These are phyloP conservation scores for Russula abietina DNA, from an alignment of 768 basidiomycete genomes.

Conservation along the genomic window DNA sequence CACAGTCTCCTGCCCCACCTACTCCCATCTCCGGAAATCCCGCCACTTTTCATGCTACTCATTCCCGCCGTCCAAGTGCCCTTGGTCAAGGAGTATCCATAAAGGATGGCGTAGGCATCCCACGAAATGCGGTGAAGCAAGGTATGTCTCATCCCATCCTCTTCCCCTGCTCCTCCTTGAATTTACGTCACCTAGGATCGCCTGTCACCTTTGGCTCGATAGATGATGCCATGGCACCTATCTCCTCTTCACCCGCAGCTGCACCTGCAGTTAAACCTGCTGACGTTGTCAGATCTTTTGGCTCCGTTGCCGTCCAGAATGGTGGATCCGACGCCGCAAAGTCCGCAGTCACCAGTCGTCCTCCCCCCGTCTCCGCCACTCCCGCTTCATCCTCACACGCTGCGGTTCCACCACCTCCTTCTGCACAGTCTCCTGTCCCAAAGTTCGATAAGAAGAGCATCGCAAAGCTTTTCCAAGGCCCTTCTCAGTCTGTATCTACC, in stretches of 20 bases:
- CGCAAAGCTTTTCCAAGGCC: constrained; percentile 55
- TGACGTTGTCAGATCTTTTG: constrained; percentile 76
- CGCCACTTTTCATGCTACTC: constrained; percentile 41
- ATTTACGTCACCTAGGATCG: constrained; percentile 40
- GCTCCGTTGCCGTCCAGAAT: constrained; percentile 53
- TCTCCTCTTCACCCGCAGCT: constrained; percentile 78
- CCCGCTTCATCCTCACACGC: constrained; percentile 29
- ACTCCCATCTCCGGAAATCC: constrained; percentile 36
- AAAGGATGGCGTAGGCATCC: constrained; percentile 74
- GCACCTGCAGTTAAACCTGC: constrained; percentile 51
- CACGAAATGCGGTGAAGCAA: constrained; percentile 62
- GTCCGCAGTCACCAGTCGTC: constrained; percentile 20
- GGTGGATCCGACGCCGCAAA: constrained; percentile 31
- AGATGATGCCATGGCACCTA: constrained; percentile 68
- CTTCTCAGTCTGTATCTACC: constrained; percentile 24
- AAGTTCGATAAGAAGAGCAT: constrained; percentile 46
- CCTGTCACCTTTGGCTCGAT: constrained; percentile 86
- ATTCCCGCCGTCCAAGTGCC: constrained; percentile 74
- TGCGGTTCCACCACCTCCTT: constrained; percentile 24
- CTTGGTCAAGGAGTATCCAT: constrained; percentile 65
- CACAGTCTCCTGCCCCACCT: constrained; percentile 61
- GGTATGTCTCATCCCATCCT: constrained; percentile 34
- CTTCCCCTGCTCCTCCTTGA: not conserved
- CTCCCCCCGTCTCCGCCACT: constrained; percentile 29
- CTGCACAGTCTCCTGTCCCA: constrained; percentile 28